Evolutionary conservation across 306 rosid genomes (phyloP).

Genomic region (Citrullus mucosospermus): DNA sequence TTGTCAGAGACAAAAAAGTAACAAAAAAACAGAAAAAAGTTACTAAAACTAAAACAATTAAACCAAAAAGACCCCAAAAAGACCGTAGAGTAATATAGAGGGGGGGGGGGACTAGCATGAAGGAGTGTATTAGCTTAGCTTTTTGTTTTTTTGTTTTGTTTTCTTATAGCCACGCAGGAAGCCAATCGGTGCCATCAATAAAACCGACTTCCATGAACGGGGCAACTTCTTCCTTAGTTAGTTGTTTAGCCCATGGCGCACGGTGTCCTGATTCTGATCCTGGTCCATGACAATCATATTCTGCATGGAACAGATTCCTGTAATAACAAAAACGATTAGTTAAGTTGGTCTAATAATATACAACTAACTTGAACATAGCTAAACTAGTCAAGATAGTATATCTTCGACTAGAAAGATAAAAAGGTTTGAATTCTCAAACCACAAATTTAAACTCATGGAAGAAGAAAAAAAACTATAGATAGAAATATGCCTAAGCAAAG

Average conservation of each 20-base stretch:
- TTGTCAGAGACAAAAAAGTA: neutral
- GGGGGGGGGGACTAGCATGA: neutral
- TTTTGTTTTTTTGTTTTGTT: neutral
- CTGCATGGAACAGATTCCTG: constrained; percentile 51
- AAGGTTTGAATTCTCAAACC: no score
- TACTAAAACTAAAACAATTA: neutral
- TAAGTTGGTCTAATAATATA: neutral
- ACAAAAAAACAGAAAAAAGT: neutral
- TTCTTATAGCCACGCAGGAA: constrained; percentile 46
- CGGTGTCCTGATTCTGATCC: constrained; percentile 25
- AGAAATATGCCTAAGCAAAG: no score
- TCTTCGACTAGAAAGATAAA: no score
- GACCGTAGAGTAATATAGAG: neutral
- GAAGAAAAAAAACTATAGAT: no score
- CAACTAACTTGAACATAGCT: neutral
- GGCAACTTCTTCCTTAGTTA: constrained; percentile 30
- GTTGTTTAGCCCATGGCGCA: constrained; percentile 48
- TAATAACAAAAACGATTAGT: neutral
- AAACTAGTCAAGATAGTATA: no score
- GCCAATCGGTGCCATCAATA: constrained; percentile 59
- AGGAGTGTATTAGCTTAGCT: neutral
- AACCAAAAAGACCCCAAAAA: neutral
- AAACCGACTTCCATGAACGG: constrained; percentile 32
- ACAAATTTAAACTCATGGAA: no score
- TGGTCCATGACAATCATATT: constrained; percentile 54